phyloP scores from a whole-genome alignment of 2,329 filamentous ascomycete genomes.

The Penicillium sp. region DNA sequence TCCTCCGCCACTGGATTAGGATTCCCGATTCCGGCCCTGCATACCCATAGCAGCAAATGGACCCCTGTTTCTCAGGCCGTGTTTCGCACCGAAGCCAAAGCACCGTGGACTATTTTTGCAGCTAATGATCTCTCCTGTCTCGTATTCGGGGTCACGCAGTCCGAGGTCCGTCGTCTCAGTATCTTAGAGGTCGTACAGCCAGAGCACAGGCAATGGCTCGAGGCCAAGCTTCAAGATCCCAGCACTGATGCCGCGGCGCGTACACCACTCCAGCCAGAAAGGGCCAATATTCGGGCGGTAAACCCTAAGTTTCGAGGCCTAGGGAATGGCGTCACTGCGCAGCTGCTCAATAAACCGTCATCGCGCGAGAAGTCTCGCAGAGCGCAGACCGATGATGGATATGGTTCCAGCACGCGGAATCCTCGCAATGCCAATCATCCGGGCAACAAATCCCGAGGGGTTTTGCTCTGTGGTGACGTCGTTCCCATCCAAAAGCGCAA shows the following conservation, averaged over 20 bases:
- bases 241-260: constrained; percentile 50
- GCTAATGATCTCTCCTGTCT: constrained; percentile 96
- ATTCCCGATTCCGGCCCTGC: constrained; percentile 58
- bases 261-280: constrained; percentile 35
- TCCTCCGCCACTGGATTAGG: constrained; percentile 39
- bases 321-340: constrained; percentile 82
- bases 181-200: constrained; percentile 93
- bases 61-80: constrained; percentile 91
- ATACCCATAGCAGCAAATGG: constrained; percentile 88
- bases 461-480: constrained; percentile 94
- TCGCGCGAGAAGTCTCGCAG: constrained; percentile 52
- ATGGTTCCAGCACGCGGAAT: constrained; percentile 46
- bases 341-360: constrained; percentile 79
- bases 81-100: constrained; percentile 88
- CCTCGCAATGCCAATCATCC: constrained; percentile 65
- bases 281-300: constrained; percentile 37
- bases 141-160: constrained; percentile 98
- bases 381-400: constrained; percentile 61
- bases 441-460: constrained; percentile 77
- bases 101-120: constrained; percentile 93
- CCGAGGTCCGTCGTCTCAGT: constrained; percentile 89
- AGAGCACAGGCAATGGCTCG: constrained; percentile 85
- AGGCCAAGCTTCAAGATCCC: constrained; percentile 73
- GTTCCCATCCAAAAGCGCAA: constrained; percentile 97
- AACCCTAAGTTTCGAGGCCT: constrained; percentile 56